These are phyloP conservation scores for Barnettozyma hawaiiensis DNA, from an alignment of 1,139 yeast species.

Conservation along the genomic window DNA sequence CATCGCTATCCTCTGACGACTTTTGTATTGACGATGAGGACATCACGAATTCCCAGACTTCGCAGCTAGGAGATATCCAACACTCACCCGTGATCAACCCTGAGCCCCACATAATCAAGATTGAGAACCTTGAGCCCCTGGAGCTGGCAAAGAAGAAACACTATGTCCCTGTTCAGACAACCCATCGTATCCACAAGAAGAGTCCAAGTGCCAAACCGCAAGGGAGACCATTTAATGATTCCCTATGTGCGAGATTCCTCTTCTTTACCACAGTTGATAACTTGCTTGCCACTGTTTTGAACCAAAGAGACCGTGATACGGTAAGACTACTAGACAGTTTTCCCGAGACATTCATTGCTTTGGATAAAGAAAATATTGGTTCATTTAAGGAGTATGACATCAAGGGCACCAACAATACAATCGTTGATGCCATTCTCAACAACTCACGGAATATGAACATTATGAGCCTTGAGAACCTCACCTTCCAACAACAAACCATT, in stretches of 20 bases:
- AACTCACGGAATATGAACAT: conserved; percentile 9
- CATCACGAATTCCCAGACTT: background rate
- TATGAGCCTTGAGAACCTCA: conserved; percentile 4
- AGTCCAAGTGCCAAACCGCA: conserved; percentile 25
- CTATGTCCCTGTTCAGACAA: conserved; percentile 16
- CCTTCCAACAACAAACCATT: conserved; percentile 13
- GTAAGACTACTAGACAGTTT: conserved; percentile 10
- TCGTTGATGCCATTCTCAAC: conserved; percentile 1
- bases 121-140: conserved; percentile 20
- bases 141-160: conserved; percentile 27
- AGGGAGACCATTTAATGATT: conserved; percentile 37
- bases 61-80: background rate
- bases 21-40: conserved; percentile 1
- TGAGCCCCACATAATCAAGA: conserved; percentile 19
- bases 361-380: background rate
- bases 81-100: background rate
- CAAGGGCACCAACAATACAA: background rate
- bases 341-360: background rate
- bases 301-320: conserved; percentile 12
- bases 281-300: conserved; percentile 19
- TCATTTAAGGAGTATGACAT: background rate
- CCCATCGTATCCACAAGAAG: conserved; percentile 15
- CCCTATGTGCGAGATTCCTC: conserved; percentile 31
- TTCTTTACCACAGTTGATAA: conserved; percentile 22
- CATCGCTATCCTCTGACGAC: conserved; percentile 4